Conservation (phyloP, 225 moss, liverwort and hornwort genomes). For the Anthoceros angustus region DNA sequence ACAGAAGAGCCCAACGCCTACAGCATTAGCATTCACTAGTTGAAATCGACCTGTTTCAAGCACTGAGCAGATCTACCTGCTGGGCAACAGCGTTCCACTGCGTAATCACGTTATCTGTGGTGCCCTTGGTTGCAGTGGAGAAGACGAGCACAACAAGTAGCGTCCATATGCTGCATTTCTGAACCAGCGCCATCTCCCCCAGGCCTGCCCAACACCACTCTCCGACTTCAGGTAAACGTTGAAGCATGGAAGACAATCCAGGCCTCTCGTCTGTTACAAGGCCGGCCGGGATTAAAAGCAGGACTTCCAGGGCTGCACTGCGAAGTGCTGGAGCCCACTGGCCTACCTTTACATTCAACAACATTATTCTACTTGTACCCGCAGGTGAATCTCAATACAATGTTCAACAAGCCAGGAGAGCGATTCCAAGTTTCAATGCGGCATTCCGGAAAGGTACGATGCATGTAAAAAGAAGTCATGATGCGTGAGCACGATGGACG, state of each 20-base stretch:
- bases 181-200: neutral
- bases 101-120: slow-evolving; percentile 51
- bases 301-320: neutral
- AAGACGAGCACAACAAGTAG: neutral
- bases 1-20: neutral
- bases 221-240: neutral
- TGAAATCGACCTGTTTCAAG: neutral
- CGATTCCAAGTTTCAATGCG: neutral
- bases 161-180: neutral
- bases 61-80: slow-evolving; percentile 14
- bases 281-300: neutral
- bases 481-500: neutral
- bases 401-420: neutral
- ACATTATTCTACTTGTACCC: neutral
- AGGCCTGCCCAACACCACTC: neutral
- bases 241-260: neutral
- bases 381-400: neutral
- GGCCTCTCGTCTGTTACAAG: neutral
- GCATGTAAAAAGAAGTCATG: neutral
- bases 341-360: neutral
- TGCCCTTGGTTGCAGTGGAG: neutral
- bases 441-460: neutral
- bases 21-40: neutral
- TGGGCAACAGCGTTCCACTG: slow-evolving; percentile 59
- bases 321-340: neutral